Evolutionary conservation across 2,329 filamentous ascomycete genomes (phyloP), one percentile per base, ranked within the genome.

Genomic region (Colletotrichum sp.): DNA sequence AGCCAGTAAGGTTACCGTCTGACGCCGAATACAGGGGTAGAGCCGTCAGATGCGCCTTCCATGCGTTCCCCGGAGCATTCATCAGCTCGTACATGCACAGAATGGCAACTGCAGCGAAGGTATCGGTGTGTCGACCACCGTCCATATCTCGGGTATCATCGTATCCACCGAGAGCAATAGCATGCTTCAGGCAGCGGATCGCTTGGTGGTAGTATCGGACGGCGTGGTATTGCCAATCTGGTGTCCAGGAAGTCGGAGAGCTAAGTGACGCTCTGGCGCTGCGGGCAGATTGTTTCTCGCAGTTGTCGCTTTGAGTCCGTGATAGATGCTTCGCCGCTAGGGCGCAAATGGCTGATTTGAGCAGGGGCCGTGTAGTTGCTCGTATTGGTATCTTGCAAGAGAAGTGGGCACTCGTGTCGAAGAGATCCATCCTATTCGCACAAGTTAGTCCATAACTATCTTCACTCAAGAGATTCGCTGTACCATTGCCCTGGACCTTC

Each of bases 51-150:
- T 94, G 93, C 6, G 91, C 87, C 36, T 89, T 88, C 92, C 92
- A 94, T 25, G 92, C 92, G 0, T 88, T 87, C 3, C 89, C 90
- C 2, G 91, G 92, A 2, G 91, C 90, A 81, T 93, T 92, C n/a
- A 94, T 85, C 75, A 93, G 91, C 77, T 94, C 92, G 80, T 93
- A 94, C 1, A 92, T 90, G 75, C 92, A 93, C 3, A 94, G 83
- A 16, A 94, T 93, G 1, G 92, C 92, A 3, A 92, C 92, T 3
- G 92, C 92, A 11, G 92, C 91, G 27, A 93, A 86, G 5, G 93
- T 87, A 74, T 94, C 78, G 55, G 82, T 73, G 55, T 72, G 34
- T 27, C 77, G 79, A 0, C 80, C 78, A 83, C 79, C 82, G 82
- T 86, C 49, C 88, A 84, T 15, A 3, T 29, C 30, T n/a, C 29